Evolutionary conservation across 176 grass and related monocot genomes (phyloP).

Genomic region (Bonia amplexicaulis): DNA sequence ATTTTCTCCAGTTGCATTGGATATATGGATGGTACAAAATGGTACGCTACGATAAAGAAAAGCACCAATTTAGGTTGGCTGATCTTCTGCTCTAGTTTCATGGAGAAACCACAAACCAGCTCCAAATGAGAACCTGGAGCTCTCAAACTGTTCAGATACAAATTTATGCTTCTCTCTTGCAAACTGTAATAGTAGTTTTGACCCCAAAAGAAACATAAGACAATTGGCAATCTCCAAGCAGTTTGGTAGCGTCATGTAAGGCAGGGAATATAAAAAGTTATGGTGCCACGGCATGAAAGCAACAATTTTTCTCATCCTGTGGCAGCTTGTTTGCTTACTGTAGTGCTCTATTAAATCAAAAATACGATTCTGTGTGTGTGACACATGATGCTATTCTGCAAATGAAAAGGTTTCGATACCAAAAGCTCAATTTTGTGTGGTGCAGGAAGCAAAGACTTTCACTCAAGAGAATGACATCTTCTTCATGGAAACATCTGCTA

Average conservation of each 20-base stretch:
- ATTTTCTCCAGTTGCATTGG: background rate
- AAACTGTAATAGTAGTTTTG: background rate
- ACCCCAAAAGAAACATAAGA: too few relatives aligned
- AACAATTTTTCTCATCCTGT: background rate
- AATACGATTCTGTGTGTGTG: background rate
- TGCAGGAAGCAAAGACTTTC: constrained; percentile 77
- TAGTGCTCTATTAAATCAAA: background rate
- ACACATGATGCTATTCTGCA: background rate
- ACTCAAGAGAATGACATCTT: constrained; percentile 23
- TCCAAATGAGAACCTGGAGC: background rate
- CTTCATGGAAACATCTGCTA: too few relatives aligned
- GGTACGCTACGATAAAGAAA: background rate
- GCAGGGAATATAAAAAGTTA: background rate
- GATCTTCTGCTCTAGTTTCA: background rate
- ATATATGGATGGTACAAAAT: background rate
- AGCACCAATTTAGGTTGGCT: background rate
- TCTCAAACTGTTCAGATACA: background rate
- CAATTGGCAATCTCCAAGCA: background rate
- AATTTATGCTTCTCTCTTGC: background rate
- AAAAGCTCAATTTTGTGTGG: background rate
- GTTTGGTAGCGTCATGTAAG: background rate
- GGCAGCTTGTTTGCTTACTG: background rate
- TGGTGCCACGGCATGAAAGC: background rate
- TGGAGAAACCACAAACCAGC: background rate
- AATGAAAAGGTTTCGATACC: background rate